These are phyloP conservation scores for Metschnikowia lunata DNA, from an alignment of 805 yeast species.

Conservation along the genomic window DNA sequence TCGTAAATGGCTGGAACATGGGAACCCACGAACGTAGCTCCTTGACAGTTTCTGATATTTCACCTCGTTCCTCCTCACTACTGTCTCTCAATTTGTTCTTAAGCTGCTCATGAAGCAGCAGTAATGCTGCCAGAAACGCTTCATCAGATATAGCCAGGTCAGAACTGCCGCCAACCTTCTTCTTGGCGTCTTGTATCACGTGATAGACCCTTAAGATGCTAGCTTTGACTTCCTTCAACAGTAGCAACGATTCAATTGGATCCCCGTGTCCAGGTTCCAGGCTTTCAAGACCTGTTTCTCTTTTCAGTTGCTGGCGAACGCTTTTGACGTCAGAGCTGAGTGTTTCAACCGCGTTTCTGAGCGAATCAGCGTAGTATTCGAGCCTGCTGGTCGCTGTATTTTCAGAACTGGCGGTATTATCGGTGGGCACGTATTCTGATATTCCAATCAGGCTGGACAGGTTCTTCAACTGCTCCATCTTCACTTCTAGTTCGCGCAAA, in stretches of 20 bases:
- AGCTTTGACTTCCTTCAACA: slow-evolving; percentile 41
- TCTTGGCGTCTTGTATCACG: slow-evolving; percentile 33
- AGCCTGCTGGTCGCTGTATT: slow-evolving; percentile 47
- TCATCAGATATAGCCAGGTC: slow-evolving; percentile 13
- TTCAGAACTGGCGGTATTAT: slow-evolving; percentile 4
- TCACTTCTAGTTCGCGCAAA: slow-evolving; percentile 48
- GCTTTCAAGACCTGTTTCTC: background rate
- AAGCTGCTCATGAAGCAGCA: slow-evolving; percentile 43
- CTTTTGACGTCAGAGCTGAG: slow-evolving; percentile 30
- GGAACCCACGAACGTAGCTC: slow-evolving; percentile 47
- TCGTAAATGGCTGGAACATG: slow-evolving; percentile 48
- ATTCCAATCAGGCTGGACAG: slow-evolving; percentile 49
- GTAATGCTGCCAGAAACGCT: slow-evolving; percentile 31
- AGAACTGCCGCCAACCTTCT: slow-evolving; percentile 8
- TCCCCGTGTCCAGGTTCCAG: background rate
- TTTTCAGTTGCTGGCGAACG: slow-evolving; percentile 2
- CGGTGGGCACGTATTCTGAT: slow-evolving; percentile 19
- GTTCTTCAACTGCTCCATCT: slow-evolving; percentile 44
- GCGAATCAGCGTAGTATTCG: slow-evolving; percentile 61
- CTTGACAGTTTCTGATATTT: slow-evolving; percentile 41
- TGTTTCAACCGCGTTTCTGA: slow-evolving; percentile 54
- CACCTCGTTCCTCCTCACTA: slow-evolving; percentile 22
- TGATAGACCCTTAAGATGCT: slow-evolving; percentile 45
- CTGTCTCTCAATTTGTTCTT: slow-evolving; percentile 31
- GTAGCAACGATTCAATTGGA: slow-evolving; percentile 34